phyloP scores from a whole-genome alignment of 306 rosid species.

The Medicago ruthenica region DNA sequence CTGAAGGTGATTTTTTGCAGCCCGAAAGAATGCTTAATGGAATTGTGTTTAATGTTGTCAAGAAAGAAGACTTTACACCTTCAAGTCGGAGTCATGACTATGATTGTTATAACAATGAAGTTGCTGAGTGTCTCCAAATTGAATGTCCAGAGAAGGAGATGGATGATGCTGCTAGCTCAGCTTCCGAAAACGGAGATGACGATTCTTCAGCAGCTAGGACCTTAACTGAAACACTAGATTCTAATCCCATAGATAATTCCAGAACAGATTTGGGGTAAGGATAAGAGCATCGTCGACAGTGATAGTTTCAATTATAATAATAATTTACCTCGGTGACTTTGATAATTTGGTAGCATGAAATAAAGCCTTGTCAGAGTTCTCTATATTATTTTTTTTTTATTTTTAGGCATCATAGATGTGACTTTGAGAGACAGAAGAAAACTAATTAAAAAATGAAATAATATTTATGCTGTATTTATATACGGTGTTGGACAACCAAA shows the following conservation, averaged over 20 bases:
- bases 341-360: neutral
- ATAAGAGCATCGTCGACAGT: conserved; percentile 43
- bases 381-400: conserved; percentile 1
- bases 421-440: too few species aligned
- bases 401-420: too few species aligned
- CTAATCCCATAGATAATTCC: conserved; percentile 31
- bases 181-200: conserved; percentile 63
- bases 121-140: conserved; percentile 70
- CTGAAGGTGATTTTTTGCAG: conserved; percentile 96
- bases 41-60: conserved; percentile 83
- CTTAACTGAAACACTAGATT: conserved; percentile 37
- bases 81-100: conserved; percentile 57
- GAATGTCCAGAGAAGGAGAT: conserved; percentile 72
- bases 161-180: conserved; percentile 73
- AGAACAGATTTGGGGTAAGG: conserved; percentile 35
- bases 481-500: too few species aligned
- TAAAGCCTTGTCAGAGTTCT: conserved; percentile 13
- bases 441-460: too few species aligned
- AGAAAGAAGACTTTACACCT: conserved; percentile 75
- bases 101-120: conserved; percentile 52
- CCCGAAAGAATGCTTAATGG: conserved; percentile 86
- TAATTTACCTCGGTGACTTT: neutral
- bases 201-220: conserved; percentile 37
- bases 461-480: too few species aligned
- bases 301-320: conserved; percentile 22